A percentile compares a stretch with the other conserved stretches of the same genome.
phyloP scores from a whole-genome alignment of 148 eudicot genomes.

The Camellia lanceoleosa region DNA sequence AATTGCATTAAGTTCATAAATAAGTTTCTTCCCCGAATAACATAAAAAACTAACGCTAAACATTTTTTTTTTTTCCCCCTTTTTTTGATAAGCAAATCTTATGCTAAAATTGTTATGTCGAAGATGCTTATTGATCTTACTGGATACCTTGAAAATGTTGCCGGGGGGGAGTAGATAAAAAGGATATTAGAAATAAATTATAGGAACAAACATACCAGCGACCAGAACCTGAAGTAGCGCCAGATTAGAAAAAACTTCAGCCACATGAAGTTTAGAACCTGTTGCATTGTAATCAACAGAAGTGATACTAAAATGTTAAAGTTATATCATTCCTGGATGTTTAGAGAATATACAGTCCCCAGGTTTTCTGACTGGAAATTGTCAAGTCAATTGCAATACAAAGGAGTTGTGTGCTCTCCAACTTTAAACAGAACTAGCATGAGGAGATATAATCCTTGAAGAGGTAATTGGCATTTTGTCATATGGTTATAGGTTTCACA shows the following conservation, averaged over 20 bases:
- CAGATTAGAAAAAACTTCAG: constrained; percentile 88
- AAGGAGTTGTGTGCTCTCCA: not conserved
- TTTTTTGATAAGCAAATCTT: too few species aligned
- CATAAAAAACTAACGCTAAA: not conserved
- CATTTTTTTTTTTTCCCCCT: too few species aligned
- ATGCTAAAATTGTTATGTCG: not conserved
- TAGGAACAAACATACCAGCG: constrained; percentile 53
- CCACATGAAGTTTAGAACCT: constrained; percentile 99
- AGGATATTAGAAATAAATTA: not conserved
- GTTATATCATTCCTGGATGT: not conserved
- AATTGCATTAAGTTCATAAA: constrained; percentile 13
- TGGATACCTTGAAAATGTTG: not conserved
- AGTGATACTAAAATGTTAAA: constrained; percentile 12
- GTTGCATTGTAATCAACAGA: constrained; percentile 20
- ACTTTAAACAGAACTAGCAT: not conserved
- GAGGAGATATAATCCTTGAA: not conserved
- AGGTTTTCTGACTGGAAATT: not conserved
- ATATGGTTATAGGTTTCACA: not conserved
- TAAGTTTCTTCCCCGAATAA: not conserved
- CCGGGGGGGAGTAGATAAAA: not conserved
- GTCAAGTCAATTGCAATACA: not conserved
- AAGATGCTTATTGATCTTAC: not conserved
- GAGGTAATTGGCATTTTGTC: not conserved
- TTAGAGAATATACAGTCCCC: not conserved
- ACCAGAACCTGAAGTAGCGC: constrained; percentile 94